phyloP scores from a whole-genome alignment of 2,329 filamentous ascomycete species.

The Emergomyces orientalis region DNA sequence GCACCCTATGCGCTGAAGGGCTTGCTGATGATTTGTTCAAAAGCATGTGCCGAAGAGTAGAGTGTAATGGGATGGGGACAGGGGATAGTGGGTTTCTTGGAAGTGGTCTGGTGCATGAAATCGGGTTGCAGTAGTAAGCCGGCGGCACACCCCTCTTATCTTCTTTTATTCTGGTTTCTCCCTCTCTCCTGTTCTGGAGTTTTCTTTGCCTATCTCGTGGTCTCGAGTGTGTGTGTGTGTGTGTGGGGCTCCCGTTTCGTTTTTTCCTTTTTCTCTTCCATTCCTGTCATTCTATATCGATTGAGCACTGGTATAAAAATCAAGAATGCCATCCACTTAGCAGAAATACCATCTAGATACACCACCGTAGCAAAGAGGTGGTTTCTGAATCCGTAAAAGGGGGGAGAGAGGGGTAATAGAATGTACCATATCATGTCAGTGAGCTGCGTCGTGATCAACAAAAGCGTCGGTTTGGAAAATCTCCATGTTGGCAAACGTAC shows the following conservation, averaged over 20 bases:
- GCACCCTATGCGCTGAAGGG: too few species aligned
- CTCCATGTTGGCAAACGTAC: neutral
- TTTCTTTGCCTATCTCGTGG: neutral
- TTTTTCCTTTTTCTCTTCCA: neutral
- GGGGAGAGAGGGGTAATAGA: neutral
- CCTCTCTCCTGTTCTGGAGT: neutral
- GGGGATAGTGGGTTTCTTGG: neutral
- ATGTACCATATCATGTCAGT: neutral
- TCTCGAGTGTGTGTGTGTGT: neutral
- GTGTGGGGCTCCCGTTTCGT: neutral
- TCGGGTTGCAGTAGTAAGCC: neutral
- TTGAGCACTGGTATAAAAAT: neutral
- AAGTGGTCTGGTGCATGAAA: neutral
- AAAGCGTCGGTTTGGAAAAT: neutral
- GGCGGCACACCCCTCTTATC: neutral
- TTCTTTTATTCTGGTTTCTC: neutral
- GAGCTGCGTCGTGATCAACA: neutral
- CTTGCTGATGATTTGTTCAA: too few species aligned
- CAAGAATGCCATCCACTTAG: neutral
- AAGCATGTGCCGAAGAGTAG: neutral
- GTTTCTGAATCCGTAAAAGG: neutral
- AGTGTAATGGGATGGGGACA: neutral
- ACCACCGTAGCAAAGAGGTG: neutral
- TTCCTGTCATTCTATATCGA: neutral
- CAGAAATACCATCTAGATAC: neutral